Percentiles rank a stretch among this genome's conserved stretches.
phyloP scores from a whole-genome alignment of 768 basidiomycete species.

The Tulasnella sp. region DNA sequence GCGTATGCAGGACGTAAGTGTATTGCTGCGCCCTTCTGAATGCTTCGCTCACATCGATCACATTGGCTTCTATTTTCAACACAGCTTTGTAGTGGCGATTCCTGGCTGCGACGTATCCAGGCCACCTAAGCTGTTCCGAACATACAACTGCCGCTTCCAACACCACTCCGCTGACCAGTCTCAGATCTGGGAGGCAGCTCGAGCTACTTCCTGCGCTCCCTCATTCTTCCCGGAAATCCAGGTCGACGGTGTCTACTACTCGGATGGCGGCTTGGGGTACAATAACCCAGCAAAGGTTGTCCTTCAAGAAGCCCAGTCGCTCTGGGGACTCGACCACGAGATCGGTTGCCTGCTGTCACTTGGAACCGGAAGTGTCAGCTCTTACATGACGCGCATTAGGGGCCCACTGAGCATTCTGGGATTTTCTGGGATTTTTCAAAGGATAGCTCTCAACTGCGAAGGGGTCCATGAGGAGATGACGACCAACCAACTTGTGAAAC shows the following conservation, averaged over 20 bases:
- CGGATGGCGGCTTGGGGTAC: not conserved
- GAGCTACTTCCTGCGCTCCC: slow-evolving; percentile 6
- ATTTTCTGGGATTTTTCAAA: not conserved
- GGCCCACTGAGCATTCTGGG: not conserved
- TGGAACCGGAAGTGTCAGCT: not conserved
- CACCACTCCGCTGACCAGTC: not conserved
- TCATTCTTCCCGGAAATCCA: not conserved
- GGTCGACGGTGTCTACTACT: not conserved
- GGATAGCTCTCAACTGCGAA: not conserved
- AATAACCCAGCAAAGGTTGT: not conserved
- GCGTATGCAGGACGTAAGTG: slow-evolving; percentile 20
- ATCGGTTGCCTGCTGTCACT: slow-evolving; percentile 7
- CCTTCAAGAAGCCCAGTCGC: slow-evolving; percentile 12
- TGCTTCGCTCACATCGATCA: too few relatives aligned
- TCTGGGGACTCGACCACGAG: not conserved
- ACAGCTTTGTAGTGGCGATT: slow-evolving; percentile 32
- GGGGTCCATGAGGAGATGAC: not conserved
- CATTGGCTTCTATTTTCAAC: not conserved
- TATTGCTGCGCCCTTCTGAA: too few relatives aligned
- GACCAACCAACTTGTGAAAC: not conserved
- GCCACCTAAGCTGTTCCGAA: slow-evolving; percentile 30
- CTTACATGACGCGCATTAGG: not conserved
- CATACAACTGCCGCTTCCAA: slow-evolving; percentile 23
- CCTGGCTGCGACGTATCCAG: slow-evolving; percentile 18
- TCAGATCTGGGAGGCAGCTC: not conserved